Evolutionary conservation across 1,284 basidiomycete genomes (phyloP), one percentile per base, ranked within the genome.

Genomic region (Coniferiporia weirii): DNA sequence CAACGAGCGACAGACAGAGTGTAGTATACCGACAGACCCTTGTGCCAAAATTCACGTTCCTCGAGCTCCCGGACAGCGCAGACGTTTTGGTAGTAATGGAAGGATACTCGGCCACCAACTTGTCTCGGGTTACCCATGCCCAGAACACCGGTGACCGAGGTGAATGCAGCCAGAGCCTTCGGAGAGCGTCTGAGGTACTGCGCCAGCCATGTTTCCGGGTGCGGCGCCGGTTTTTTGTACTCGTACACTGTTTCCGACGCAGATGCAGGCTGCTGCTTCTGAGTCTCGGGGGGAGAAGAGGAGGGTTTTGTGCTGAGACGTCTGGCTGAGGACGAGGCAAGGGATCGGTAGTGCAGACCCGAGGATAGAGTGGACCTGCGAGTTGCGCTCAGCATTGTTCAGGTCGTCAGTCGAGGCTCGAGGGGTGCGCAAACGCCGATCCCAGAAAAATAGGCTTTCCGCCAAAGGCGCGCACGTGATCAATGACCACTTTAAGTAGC

Each of bases 81-180:
- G 3, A 87, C 66, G 15, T 78, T 68, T 55, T 83, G 76, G 66
- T 90, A 90, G 55, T 89, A 67, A 15, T 73, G 71, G 49, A 84
- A 76, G 2, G 83, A 76, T 22, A 84, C 74, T 57, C 82, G 69
- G 34, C 79, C 87, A 0, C 86, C 84, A 3, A 83, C 65, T 64
- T 88, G 85, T 64, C 79, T 82, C 0, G 81, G 74, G 60, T 77
- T 83, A 0, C 79, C 78, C 62, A 87, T 88, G 0, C 88, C 88
- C 4, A 89, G 71, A 10, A 75, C 61, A 36, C 75, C 77, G 5
- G 80, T 78, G 35, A 86, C 22, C 0, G 69, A 71, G 17, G 84
- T 64, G 66, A 90, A 85, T 22, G 76, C 64, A n/a, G 72, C 70
- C 65, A 73, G 75, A 0, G 80, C 74, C 15, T 68, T 64, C 0